Percentiles rank a stretch among this genome's conserved stretches.
These are phyloP conservation scores for Asterophora parasitica DNA, from an alignment of 768 basidiomycete genomes.

Conservation along the genomic window DNA sequence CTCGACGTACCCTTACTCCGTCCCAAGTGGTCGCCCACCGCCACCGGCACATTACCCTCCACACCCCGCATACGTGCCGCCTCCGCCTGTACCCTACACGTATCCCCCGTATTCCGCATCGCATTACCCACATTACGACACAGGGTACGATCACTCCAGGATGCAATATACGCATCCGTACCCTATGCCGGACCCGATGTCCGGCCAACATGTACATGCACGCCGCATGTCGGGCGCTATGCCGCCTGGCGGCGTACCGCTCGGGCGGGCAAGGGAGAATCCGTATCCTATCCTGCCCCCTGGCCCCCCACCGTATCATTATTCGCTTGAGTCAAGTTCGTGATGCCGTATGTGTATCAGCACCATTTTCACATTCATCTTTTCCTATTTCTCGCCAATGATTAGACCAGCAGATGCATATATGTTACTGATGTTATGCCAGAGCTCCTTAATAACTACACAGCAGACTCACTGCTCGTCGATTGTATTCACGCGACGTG, in stretches of 20 bases:
- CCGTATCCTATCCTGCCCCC: slow-evolving; percentile 17
- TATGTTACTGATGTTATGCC: neutral
- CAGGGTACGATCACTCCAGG: neutral
- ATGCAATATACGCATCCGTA: slow-evolving; percentile 4
- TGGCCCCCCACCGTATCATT: slow-evolving; percentile 15
- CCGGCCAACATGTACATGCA: neutral
- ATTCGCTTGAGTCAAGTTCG: slow-evolving; percentile 12
- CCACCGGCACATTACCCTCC: slow-evolving; percentile 6
- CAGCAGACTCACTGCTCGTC: neutral
- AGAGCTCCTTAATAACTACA: neutral
- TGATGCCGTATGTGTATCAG: neutral
- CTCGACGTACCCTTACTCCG: slow-evolving; percentile 4
- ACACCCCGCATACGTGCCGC: slow-evolving; percentile 8
- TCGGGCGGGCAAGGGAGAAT: slow-evolving; percentile 13
- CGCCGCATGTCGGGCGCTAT: slow-evolving; percentile 4
- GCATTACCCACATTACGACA: slow-evolving; percentile 15
- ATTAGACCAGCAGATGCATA: neutral
- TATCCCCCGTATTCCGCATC: slow-evolving; percentile 16
- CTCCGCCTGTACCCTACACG: slow-evolving; percentile 9
- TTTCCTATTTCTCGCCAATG: neutral
- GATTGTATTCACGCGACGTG: neutral
- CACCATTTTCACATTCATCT: neutral
- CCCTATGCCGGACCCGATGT: slow-evolving; percentile 2
- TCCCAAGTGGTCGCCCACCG: slow-evolving; percentile 4
- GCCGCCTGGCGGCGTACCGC: slow-evolving; percentile 3